Evolutionary conservation across 1,284 basidiomycete species (phyloP).

Genomic region (Lentinula novae-zelandiae): DNA sequence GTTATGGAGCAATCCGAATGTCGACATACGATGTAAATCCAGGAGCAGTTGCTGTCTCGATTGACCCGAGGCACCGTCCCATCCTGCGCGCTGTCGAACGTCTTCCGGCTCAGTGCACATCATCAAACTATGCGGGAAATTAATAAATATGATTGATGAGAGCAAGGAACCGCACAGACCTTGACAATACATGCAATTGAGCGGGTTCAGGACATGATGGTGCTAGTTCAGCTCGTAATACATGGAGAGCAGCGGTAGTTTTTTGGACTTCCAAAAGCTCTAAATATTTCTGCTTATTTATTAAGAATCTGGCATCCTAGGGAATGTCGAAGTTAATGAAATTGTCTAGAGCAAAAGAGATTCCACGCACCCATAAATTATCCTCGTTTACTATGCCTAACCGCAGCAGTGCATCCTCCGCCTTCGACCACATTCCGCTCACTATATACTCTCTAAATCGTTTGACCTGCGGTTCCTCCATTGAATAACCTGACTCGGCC

Average conservation of each 20-base stretch:
- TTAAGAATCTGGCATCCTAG: constrained; percentile 82
- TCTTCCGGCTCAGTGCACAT: constrained; percentile 89
- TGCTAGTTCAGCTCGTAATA: constrained; percentile 85
- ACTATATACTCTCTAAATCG: constrained; percentile 83
- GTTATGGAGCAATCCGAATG: not conserved
- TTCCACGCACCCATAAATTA: constrained; percentile 54
- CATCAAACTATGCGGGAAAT: constrained; percentile 56
- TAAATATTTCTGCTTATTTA: constrained; percentile 94
- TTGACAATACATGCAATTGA: constrained; percentile 80
- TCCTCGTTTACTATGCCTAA: constrained; percentile 68
- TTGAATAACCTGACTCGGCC: constrained; percentile 87
- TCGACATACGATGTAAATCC: constrained; percentile 74
- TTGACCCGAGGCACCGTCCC: constrained; percentile 84
- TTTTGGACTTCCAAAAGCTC: constrained; percentile 87
- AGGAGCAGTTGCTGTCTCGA: constrained; percentile 79
- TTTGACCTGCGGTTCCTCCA: constrained; percentile 78
- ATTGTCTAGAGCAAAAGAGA: not conserved
- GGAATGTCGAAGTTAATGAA: constrained; percentile 12
- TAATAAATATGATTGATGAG: not conserved
- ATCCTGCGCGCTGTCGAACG: constrained; percentile 74
- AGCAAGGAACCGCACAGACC: constrained; percentile 39
- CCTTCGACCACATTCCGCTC: constrained; percentile 81
- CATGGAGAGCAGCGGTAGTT: constrained; percentile 79
- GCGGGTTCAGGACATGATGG: constrained; percentile 75
- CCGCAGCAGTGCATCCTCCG: constrained; percentile 66